phyloP scores from a whole-genome alignment of 75 land plant genomes.

The Gnetum montanum region DNA sequence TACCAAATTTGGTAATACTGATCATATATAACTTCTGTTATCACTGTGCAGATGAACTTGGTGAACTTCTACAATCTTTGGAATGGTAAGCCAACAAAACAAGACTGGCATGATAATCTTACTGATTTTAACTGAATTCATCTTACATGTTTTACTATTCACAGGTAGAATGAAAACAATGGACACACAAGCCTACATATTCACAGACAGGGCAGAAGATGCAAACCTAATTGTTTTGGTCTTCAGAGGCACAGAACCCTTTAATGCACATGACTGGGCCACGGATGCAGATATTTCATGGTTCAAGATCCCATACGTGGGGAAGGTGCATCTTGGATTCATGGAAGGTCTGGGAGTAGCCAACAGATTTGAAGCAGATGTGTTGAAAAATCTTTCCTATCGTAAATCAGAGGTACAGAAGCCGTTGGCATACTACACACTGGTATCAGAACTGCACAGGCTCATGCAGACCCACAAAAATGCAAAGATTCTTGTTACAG shows the following conservation, averaged over 20 bases:
- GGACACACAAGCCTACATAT: conserved; percentile 20
- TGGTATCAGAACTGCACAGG: conserved; percentile 3
- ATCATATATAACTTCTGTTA: no score
- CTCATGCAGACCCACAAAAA: conserved; percentile 16
- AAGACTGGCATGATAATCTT: not conserved
- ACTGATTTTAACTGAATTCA: not conserved
- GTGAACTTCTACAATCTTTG: conserved; percentile 7
- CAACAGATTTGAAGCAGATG: not conserved
- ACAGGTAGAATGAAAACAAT: not conserved
- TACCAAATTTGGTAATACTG: no score
- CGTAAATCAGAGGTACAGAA: conserved; percentile 2
- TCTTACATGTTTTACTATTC: not conserved
- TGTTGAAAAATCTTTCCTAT: not conserved
- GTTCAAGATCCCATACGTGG: conserved; percentile 1
- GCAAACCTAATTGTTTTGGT: conserved; percentile 17
- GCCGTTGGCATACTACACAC: conserved; percentile 22
- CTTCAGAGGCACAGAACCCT: conserved; percentile 28
- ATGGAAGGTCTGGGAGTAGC: conserved; percentile 25
- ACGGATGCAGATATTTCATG: conserved; percentile 26
- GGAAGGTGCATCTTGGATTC: conserved; percentile 25
- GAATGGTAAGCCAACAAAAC: not conserved
- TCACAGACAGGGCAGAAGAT: conserved; percentile 13
- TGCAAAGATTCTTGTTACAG: conserved; percentile 28
- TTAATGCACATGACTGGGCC: conserved; percentile 27
- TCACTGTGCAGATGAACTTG: conserved; percentile 25